Percentiles rank a stretch among this genome's conserved stretches.
phyloP scores from a whole-genome alignment of 495 filamentous ascomycete species.

The Bathelium albidoporum region DNA sequence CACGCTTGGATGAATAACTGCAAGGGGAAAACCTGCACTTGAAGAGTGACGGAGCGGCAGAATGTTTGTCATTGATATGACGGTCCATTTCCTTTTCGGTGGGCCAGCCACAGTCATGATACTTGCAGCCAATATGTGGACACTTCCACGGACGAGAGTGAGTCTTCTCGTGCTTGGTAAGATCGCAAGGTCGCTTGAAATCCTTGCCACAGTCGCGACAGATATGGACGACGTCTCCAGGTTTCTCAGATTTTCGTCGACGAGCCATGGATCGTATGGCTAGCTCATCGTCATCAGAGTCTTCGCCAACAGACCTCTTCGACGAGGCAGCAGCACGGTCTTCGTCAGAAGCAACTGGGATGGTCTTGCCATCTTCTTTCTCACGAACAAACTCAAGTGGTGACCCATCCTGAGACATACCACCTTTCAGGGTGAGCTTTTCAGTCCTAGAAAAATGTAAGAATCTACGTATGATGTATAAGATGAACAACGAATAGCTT shows the following conservation, averaged over 20 bases:
- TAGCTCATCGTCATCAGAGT: constrained; percentile 60
- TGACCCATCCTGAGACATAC: constrained; percentile 63
- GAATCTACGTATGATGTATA: constrained; percentile 13
- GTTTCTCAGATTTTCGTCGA: constrained; percentile 63
- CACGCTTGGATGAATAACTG: constrained; percentile 86
- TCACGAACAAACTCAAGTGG: constrained; percentile 68
- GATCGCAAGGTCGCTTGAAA: constrained; percentile 84
- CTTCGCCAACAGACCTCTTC: constrained; percentile 21
- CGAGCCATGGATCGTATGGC: constrained; percentile 81
- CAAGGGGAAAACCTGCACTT: constrained; percentile 78
- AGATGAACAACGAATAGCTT: not conserved
- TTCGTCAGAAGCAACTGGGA: constrained; percentile 47
- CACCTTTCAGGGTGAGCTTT: constrained; percentile 62
- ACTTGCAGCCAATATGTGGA: constrained; percentile 68
- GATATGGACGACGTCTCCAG: constrained; percentile 27
- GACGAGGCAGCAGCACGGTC: constrained; percentile 15
- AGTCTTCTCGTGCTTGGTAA: constrained; percentile 96
- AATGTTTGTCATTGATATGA: constrained; percentile 92
- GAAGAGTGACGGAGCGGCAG: constrained; percentile 60
- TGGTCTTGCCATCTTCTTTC: constrained; percentile 57
- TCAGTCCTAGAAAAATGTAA: constrained; percentile 48
- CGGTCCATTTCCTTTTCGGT: constrained; percentile 96
- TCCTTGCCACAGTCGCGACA: constrained; percentile 62
- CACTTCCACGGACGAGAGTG: constrained; percentile 96
- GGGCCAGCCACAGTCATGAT: constrained; percentile 77